Evolutionary conservation across 2,329 filamentous ascomycete genomes (phyloP), one percentile per base, ranked within the genome.

Genomic region (Tricladium varicosporioides): DNA sequence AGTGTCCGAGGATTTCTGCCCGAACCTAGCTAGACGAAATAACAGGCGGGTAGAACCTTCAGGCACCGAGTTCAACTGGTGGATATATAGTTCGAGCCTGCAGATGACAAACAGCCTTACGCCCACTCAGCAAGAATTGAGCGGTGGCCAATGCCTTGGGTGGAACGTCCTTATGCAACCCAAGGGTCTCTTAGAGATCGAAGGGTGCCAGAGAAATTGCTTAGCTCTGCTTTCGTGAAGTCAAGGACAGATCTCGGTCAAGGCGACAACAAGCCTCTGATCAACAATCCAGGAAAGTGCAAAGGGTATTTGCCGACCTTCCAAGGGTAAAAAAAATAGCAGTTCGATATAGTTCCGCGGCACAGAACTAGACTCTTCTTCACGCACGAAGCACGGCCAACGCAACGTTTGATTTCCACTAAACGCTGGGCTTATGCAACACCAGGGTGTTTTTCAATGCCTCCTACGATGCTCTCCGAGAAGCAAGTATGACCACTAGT

Each of bases 71-170:
- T 51, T 54, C 58, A 33, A 65, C 51, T 64, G 60, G 60, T 63
- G 64, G 61, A 67, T 56, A 63, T 64, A 67, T 61, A 51, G 52
- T 57, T 47, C 50, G 50, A 53, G 53, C 9, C 33, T 65, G 62
- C 66, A 67, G 62, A 62, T 66, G 56, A 58, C 59, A 43, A 59
- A 57, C 53, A 61, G 51, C 56, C 58, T 61, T 65, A 63, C 61
- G 58, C 61, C 63, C 66, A 63, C 60, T 64, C 54, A 63, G 60
- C 59, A 61, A 48, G 13, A 15, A 31, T 19, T 3, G 9, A 44
- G 27, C 47, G 47, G 53, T 53, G 47, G 43, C 47, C 57, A 56
- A 58, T 51, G 51, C 56, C 57, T 55, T 33, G 32, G 45, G 54
- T 48, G 60, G 58, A 5, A 11, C 36, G 36, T 40, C 11, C 11